Evolutionary conservation across 2,329 filamentous ascomycete species (phyloP), one percentile per base, ranked within the genome.

Genomic region (Penicillium sp.): DNA sequence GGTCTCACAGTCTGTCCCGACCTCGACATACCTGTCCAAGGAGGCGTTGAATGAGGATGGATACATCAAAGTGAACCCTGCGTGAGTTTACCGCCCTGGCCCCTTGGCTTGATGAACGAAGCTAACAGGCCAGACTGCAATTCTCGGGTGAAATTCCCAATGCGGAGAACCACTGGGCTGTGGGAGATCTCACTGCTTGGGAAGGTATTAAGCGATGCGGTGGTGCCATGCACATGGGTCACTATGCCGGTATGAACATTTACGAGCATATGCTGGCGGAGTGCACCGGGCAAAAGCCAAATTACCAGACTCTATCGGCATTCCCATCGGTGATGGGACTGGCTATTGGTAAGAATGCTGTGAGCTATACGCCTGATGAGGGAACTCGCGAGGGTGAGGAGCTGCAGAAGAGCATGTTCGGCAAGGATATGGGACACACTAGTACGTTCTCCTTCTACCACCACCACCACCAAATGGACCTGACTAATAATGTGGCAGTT

Each of bases 181-280:
- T 84, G 22, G 89, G 89, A 14, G 89, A 93, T 67, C 76, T 89
- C 14, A 82, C 81, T 31, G 75, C 78, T 45, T 92, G 89, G 89
- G 82, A 86, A 0, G 89, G 88, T 41, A 91, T 93, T 75, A 92
- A 91, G 77, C 86, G 89, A 42, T 90, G 87, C 63, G 89, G 89
- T 22, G 83, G 79, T 14, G 89, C 89, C 32, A 89, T 92, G 81
- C 83, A 88, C 66, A 85, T 87, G 78, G 89, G 88, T 36, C 83
- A 86, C 64, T 79, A 81, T 56, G 82, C 83, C 3, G 88, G 84
- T 6, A 72, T 80, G 49, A 92, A 92, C 67, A 81, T 88, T 50
- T 82, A 89, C 72, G 82, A 88, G 72, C 74, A 79, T 22, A 84
- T 89, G 67, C 69, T 83, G 42, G 66, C 75, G 49, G 69, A 77